Evolutionary conservation across 2,329 filamentous ascomycete genomes (phyloP).

Genomic region (Chalaropsis thielavioides): DNA sequence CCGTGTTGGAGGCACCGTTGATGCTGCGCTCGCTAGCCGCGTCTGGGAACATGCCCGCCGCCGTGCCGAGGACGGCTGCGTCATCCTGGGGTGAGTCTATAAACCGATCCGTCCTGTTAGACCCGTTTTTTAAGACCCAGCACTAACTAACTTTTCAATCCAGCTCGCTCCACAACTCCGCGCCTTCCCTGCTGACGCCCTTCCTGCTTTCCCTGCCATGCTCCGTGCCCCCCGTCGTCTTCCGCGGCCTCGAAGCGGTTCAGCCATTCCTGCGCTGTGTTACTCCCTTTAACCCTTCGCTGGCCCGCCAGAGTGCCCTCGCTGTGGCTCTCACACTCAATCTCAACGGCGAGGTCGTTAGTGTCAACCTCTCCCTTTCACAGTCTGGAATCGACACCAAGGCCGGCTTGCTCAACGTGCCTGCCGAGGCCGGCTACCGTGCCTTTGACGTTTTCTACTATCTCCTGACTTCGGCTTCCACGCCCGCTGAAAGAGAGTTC

Average conservation of each 20-base stretch:
- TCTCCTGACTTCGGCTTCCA: slow-evolving; percentile 79
- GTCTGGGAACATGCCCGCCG: slow-evolving; percentile 95
- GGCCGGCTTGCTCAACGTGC: slow-evolving; percentile 66
- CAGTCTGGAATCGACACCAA: slow-evolving; percentile 76
- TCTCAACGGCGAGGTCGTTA: slow-evolving; percentile 63
- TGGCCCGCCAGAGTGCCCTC: slow-evolving; percentile 64
- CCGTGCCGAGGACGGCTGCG: slow-evolving; percentile 87
- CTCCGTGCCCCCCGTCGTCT: slow-evolving; percentile 58
- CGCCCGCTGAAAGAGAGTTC: slow-evolving; percentile 76
- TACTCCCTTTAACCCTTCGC: slow-evolving; percentile 78
- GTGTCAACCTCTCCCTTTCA: slow-evolving; percentile 62
- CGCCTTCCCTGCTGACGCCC: slow-evolving; percentile 68
- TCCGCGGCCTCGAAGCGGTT: slow-evolving; percentile 65
- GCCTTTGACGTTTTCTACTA: slow-evolving; percentile 99
- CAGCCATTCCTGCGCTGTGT: slow-evolving; percentile 77
- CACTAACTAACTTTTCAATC: background rate
- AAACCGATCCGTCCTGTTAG: background rate
- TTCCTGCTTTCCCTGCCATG: slow-evolving; percentile 73
- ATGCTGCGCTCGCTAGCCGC: slow-evolving; percentile 59
- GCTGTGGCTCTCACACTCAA: slow-evolving; percentile 71
- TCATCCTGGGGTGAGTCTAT: slow-evolving; percentile 64
- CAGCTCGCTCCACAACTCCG: slow-evolving; percentile 77
- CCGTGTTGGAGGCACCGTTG: slow-evolving; percentile 60
- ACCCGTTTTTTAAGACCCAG: no score
- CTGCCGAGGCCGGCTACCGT: slow-evolving; percentile 64